Percentiles rank a stretch among this genome's conserved stretches.
These are phyloP conservation scores for Vigna radiata DNA, from an alignment of 306 rosid species.

Conservation along the genomic window DNA sequence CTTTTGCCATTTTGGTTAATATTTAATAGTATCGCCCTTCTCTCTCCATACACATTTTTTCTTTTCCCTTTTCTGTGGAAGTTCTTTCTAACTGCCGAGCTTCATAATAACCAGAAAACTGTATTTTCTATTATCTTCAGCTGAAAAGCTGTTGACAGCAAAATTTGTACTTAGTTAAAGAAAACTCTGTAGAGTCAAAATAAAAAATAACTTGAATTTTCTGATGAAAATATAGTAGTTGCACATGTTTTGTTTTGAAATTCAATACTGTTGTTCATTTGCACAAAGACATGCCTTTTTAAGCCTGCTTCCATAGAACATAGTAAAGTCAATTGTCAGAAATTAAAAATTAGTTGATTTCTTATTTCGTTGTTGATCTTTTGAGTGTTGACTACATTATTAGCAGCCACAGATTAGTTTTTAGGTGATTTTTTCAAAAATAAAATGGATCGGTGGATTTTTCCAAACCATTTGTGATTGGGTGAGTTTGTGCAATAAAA, in stretches of 20 bases:
- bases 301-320: neutral
- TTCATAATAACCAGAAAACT: neutral
- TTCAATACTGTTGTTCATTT: neutral
- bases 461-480: neutral
- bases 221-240: neutral
- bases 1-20: neutral
- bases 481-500: neutral
- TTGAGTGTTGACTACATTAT: neutral
- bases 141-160: too few species aligned
- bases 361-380: too few species aligned
- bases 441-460: neutral
- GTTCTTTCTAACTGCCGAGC: neutral
- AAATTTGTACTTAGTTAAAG: neutral
- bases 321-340: neutral
- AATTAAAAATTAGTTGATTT: neutral
- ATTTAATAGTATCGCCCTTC: neutral
- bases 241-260: slow-evolving; percentile 8
- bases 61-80: neutral
- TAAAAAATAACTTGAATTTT: neutral
- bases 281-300: neutral
- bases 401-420: neutral
- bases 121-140: too few species aligned
- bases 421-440: neutral
- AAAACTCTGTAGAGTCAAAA: neutral
- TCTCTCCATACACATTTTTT: too few species aligned